These are phyloP conservation scores for Aureobasidium sp. DNA, from an alignment of 2,329 filamentous ascomycete species.

Conservation along the genomic window DNA sequence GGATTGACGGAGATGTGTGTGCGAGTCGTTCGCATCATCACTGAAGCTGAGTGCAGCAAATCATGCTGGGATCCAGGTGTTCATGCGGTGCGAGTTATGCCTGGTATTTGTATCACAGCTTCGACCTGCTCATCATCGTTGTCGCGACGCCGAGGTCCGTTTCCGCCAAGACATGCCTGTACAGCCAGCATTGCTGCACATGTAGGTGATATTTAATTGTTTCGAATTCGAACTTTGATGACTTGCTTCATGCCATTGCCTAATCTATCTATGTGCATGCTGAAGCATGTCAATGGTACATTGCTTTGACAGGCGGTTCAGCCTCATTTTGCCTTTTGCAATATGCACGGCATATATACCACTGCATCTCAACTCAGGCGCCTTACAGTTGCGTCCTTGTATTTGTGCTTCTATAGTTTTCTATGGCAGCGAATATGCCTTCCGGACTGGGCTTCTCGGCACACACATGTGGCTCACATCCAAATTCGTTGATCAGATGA, in stretches of 20 bases:
- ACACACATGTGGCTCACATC: conserved; percentile 68
- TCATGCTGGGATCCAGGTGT: conserved; percentile 2
- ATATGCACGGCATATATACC: neutral
- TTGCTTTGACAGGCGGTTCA: neutral
- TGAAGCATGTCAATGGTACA: neutral
- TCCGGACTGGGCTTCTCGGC: conserved; percentile 75
- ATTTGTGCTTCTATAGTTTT: conserved; percentile 5
- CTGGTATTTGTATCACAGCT: conserved; percentile 8
- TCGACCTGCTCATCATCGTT: neutral
- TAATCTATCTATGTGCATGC: neutral
- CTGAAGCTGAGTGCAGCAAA: neutral
- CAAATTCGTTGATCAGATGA: conserved; percentile 59
- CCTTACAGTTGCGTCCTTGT: neutral
- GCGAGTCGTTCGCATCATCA: conserved; percentile 4
- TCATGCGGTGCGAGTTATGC: conserved; percentile 11
- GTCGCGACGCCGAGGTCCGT: conserved; percentile 4
- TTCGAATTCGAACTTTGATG: neutral
- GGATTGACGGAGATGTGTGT: neutral
- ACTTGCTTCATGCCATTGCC: conserved; percentile 2
- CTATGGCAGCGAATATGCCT: conserved; percentile 46
- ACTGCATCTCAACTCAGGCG: neutral
- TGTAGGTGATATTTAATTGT: neutral
- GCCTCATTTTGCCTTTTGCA: neutral
- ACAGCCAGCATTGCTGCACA: neutral
- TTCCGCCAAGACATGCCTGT: neutral